Base-by-base conservation (phyloP, 2,329 filamentous ascomycete species). In the Scedosporium minutisporum region DNA sequence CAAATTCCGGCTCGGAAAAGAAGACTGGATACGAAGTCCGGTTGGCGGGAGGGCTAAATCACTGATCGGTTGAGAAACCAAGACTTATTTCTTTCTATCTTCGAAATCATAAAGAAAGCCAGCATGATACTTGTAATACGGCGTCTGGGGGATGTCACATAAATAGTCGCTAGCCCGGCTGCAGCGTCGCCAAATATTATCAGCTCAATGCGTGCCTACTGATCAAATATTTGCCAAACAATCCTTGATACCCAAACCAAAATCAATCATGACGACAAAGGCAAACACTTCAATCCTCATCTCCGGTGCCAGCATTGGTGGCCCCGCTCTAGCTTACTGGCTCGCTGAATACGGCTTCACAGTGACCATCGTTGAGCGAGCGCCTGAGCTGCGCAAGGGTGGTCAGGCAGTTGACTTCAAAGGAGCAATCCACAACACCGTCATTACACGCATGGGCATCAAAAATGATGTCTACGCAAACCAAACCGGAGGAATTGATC, bases 291-390 rank as follows among this genome's bases (percentile, higher is more conserved):
- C 44, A 23, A 48, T 72, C 14, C 66, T 73, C 29, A 68, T 74
- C 10, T 68, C 68, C 4, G 73, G 73, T n/a, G 73, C 70, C 6
- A 72, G 72, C 27, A 70, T 74, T 44, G 70, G 71, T 14, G 73
- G 73, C 1, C 71, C 71, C 21, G 67, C 71, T 0, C 38, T 71
- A 1, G 71, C 72, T 9, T 70, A 70, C 55, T 73, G 72, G 69
- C 67, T 73, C 7, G 63, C 65, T n/a, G 66, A 66, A 25, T 64
- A 69, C 6, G 71, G 72, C 0, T 71, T 72, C 33, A 57, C 23
- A 0, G 69, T 77, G 61, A 77, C 75, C 0, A 63, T 80, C n/a
- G 63, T 79, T 23, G 77, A 80, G 60, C 71, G 74, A 1, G 74
- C 69, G 33, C 64, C 71, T 5, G 62, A 62, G 64, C 58, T 67